phyloP scores from a whole-genome alignment of 345 rosid genomes.

The Gossypium sturtianum region DNA sequence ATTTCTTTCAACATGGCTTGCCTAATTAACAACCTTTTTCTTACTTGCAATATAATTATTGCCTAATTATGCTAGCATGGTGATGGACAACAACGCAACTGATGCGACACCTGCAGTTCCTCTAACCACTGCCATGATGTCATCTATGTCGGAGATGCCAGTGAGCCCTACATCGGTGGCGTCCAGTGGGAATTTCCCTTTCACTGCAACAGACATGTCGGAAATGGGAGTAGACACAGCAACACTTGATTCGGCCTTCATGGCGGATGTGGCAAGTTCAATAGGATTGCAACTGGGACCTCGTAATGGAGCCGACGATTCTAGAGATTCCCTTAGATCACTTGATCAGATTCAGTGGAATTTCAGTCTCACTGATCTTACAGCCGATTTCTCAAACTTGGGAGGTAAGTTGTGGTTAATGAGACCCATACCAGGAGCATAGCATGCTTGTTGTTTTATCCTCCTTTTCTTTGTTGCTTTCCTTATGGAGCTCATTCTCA shows the following conservation, averaged over 20 bases:
- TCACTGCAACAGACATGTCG: slow-evolving; percentile 76
- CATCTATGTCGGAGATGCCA: slow-evolving; percentile 84
- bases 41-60: background rate
- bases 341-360: slow-evolving; percentile 93
- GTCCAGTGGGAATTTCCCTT: slow-evolving; percentile 87
- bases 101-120: slow-evolving; percentile 63
- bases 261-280: slow-evolving; percentile 81
- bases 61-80: slow-evolving; percentile 43
- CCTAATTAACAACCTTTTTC: background rate
- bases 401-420: slow-evolving; percentile 55
- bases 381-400: slow-evolving; percentile 83
- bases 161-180: slow-evolving; percentile 92
- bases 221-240: slow-evolving; percentile 91
- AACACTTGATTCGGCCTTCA: slow-evolving; percentile 79
- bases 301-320: slow-evolving; percentile 61
- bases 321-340: slow-evolving; percentile 71
- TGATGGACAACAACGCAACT: slow-evolving; percentile 54
- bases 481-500: background rate
- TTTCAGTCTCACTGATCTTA: slow-evolving; percentile 84
- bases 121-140: slow-evolving; percentile 51
- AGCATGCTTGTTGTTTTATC: background rate
- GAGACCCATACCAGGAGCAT: background rate
- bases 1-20: background rate
- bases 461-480: background rate
- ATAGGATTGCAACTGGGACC: slow-evolving; percentile 83